phyloP scores from a whole-genome alignment of 2,329 filamentous ascomycete genomes.

The Raffaelea ambrosiae region DNA sequence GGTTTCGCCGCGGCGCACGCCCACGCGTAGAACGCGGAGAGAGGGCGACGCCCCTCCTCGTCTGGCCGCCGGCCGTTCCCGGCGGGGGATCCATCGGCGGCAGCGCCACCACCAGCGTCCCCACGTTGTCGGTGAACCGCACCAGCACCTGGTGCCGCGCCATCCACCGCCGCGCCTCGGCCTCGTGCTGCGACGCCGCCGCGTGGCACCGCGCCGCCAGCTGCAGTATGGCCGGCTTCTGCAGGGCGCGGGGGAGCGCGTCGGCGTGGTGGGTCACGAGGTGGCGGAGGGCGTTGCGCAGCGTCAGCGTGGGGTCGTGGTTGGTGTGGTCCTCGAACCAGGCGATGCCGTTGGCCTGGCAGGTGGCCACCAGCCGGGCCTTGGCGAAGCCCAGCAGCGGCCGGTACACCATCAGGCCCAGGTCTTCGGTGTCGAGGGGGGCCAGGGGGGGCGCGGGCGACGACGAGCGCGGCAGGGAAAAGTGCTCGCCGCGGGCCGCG shows the following conservation, averaged over 20 bases:
- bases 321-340: constrained; percentile 91
- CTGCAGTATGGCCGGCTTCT: constrained; percentile 52
- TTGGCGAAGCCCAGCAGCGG: constrained; percentile 67
- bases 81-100: constrained; percentile 27
- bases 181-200: constrained; percentile 34
- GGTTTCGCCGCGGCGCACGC: background rate
- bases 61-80: background rate
- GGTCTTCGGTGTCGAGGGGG: constrained; percentile 41
- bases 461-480: constrained; percentile 11
- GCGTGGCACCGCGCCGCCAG: constrained; percentile 46
- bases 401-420: constrained; percentile 58
- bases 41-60: too few relatives aligned
- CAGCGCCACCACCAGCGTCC: constrained; percentile 37
- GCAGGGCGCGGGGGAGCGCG: constrained; percentile 60
- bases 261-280: constrained; percentile 48
- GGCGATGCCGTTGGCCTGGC: constrained; percentile 52
- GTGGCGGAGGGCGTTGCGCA: constrained; percentile 71
- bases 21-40: too few relatives aligned
- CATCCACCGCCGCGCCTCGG: constrained; percentile 48
- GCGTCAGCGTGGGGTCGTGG: constrained; percentile 63
- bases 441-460: constrained; percentile 8
- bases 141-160: constrained; percentile 33
- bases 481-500: too few relatives aligned
- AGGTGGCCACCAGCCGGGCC: constrained; percentile 64
- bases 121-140: constrained; percentile 37